Evolutionary conservation across 495 filamentous ascomycete genomes (phyloP).

Genomic region (Pseudevernia furfuracea): DNA sequence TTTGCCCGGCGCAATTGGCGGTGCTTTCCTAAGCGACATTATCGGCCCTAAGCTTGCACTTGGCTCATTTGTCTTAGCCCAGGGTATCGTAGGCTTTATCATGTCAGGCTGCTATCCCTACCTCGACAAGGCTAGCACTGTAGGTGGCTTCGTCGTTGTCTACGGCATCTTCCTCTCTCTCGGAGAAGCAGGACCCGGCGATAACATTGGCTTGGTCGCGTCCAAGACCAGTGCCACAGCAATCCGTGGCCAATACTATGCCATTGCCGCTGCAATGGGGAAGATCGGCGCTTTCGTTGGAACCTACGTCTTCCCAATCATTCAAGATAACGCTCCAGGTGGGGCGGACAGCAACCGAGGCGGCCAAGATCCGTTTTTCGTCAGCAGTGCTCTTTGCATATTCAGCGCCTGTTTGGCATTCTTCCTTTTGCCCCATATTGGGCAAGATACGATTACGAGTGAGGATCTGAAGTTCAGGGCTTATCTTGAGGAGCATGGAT

Average conservation of each 20-base stretch:
- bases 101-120: conserved; percentile 69
- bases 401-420: conserved; percentile 52
- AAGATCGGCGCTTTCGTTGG: conserved; percentile 92
- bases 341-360: conserved; percentile 41
- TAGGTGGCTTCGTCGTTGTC: conserved; percentile 72
- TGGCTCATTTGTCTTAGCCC: conserved; percentile 54
- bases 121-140: conserved; percentile 53
- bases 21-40: conserved; percentile 66
- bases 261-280: conserved; percentile 73
- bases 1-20: conserved; percentile 70
- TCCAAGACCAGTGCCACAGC: conserved; percentile 83
- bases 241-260: conserved; percentile 87
- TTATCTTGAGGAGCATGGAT: conserved; percentile 60
- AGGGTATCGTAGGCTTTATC: conserved; percentile 76
- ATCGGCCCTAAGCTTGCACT: conserved; percentile 69
- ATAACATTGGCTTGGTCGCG: conserved; percentile 84
- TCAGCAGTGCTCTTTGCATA: conserved; percentile 57
- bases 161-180: conserved; percentile 72
- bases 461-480: conserved; percentile 66
- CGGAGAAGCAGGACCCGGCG: conserved; percentile 79
- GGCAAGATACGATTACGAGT: conserved; percentile 62
- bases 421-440: conserved; percentile 56
- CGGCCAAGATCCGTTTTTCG: conserved; percentile 78
- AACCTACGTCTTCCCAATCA: conserved; percentile 69
- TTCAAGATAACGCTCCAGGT: conserved; percentile 58